These are phyloP conservation scores for Capronia coronata DNA, from an alignment of 2,329 filamentous ascomycete genomes.

Conservation along the genomic window DNA sequence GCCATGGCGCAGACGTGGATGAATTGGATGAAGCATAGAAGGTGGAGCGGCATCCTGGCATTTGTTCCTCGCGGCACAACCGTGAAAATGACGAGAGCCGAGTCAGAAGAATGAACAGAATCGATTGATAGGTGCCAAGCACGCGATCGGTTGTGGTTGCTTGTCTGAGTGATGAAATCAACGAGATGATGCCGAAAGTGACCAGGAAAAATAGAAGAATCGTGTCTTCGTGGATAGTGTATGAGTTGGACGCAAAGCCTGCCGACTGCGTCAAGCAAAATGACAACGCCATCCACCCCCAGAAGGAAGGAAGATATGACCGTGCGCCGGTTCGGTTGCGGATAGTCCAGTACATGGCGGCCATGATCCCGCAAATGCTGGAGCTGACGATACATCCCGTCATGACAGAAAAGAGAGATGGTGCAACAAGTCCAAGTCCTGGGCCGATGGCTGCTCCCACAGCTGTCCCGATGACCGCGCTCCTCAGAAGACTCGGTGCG, in stretches of 20 bases:
- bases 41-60: constrained; percentile 91
- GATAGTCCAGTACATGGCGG: constrained; percentile 28
- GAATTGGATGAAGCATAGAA: constrained; percentile 91
- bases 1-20: constrained; percentile 88
- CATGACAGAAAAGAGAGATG: constrained; percentile 14
- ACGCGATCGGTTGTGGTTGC: constrained; percentile 60
- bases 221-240: constrained; percentile 97
- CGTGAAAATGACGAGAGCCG: constrained; percentile 80
- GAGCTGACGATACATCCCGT: constrained; percentile 34
- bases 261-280: constrained; percentile 83
- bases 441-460: constrained; percentile 37
- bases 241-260: constrained; percentile 95
- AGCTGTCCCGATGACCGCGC: constrained; percentile 45
- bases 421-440: constrained; percentile 14
- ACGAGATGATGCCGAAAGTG: constrained; percentile 74
- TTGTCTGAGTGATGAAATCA: constrained; percentile 68
- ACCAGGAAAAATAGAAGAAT: constrained; percentile 86
- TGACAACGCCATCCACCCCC: constrained; percentile 78
- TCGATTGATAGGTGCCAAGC: constrained; percentile 75
- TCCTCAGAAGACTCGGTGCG: constrained; percentile 47
- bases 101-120: constrained; percentile 72
- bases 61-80: constrained; percentile 94
- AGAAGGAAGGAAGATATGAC: constrained; percentile 64
- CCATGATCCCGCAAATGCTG: constrained; percentile 42
- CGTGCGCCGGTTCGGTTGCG: constrained; percentile 12